Evolutionary conservation across 768 basidiomycete genomes (phyloP).

Genomic region (Zangia roseola): DNA sequence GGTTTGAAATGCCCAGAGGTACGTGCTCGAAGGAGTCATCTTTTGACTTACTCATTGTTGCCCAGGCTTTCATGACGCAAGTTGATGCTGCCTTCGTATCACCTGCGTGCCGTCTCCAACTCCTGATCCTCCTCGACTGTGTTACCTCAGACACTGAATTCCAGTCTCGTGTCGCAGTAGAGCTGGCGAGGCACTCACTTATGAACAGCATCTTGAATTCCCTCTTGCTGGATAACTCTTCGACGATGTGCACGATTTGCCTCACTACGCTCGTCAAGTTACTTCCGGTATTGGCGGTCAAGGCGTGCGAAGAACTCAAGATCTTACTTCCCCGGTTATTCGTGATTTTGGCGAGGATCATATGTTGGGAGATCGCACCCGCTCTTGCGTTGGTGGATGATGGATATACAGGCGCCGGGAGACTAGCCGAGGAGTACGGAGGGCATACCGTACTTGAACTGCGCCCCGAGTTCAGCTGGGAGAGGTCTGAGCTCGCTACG

Average conservation of each 20-base stretch:
- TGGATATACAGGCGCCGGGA: neutral
- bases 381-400: slow-evolving; percentile 37
- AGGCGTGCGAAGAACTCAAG: slow-evolving; percentile 56
- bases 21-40: slow-evolving; percentile 30
- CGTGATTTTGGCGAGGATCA: slow-evolving; percentile 62
- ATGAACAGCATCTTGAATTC: slow-evolving; percentile 65
- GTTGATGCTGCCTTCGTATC: slow-evolving; percentile 59
- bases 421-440: slow-evolving; percentile 25
- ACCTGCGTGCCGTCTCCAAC: slow-evolving; percentile 65
- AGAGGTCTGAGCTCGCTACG: slow-evolving; percentile 59
- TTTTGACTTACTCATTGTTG: slow-evolving; percentile 3
- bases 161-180: slow-evolving; percentile 41
- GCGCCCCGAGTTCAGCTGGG: slow-evolving; percentile 64
- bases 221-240: slow-evolving; percentile 71
- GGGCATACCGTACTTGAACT: slow-evolving; percentile 42
- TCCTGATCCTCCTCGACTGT: slow-evolving; percentile 62
- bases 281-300: slow-evolving; percentile 71
- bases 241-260: slow-evolving; percentile 63
- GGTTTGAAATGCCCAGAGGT: slow-evolving; percentile 66
- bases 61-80: slow-evolving; percentile 69
- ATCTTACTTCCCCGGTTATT: slow-evolving; percentile 62
- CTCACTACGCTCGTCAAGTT: slow-evolving; percentile 66
- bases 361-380: slow-evolving; percentile 63
- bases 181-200: slow-evolving; percentile 61
- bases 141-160: slow-evolving; percentile 60